Evolutionary conservation across 208 protist species (phyloP).

Genomic region (Trypanosoma avium): DNA sequence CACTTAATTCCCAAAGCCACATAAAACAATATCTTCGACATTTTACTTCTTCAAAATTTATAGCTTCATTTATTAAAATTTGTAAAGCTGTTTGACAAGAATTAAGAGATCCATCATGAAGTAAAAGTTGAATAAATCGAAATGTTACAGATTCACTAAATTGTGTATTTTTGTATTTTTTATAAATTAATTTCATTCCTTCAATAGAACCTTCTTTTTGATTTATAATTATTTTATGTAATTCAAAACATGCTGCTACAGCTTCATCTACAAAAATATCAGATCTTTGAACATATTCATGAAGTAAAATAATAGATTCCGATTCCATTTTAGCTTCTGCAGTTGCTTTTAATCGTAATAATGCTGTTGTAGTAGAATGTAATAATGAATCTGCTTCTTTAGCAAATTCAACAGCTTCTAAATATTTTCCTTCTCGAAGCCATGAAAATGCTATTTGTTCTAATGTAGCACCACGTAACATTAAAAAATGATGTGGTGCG

Average conservation of each 20-base stretch:
- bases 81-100: constrained; percentile 22
- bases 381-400: constrained; percentile 20
- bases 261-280: constrained; percentile 27
- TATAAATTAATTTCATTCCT: constrained; percentile 19
- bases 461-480: constrained; percentile 20
- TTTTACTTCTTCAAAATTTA: constrained; percentile 27
- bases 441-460: constrained; percentile 31
- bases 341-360: constrained; percentile 22
- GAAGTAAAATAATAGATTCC: constrained; percentile 17
- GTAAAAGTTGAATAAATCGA: constrained; percentile 27
- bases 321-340: constrained; percentile 15
- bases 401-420: constrained; percentile 20
- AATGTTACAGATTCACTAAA: constrained; percentile 21
- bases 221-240: constrained; percentile 25
- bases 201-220: constrained; percentile 17
- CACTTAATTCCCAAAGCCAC: constrained; percentile 33
- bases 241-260: constrained; percentile 29
- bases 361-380: constrained; percentile 20
- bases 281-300: constrained; percentile 26
- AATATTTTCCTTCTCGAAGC: constrained; percentile 25
- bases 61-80: constrained; percentile 20
- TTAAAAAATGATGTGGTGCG: constrained; percentile 17
- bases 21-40: constrained; percentile 28
- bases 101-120: constrained; percentile 9
- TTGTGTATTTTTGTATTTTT: constrained; percentile 7